Conservation (phyloP, 768 basidiomycete species). For the Tephrocybe sp. region DNA sequence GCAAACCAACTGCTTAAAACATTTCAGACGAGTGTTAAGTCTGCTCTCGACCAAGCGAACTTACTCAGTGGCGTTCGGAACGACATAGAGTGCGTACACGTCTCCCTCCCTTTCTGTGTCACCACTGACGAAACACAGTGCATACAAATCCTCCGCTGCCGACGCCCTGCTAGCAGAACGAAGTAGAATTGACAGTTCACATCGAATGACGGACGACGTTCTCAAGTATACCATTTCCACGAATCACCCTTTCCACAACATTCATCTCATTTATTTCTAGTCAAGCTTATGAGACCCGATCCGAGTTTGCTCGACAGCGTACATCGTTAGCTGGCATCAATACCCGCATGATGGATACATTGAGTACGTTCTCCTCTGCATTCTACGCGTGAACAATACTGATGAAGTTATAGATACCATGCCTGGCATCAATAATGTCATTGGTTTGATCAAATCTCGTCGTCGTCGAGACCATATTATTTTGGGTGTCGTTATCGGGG, state of each 20-base stretch:
- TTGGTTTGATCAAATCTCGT: slow-evolving; percentile 91
- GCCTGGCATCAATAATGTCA: slow-evolving; percentile 91
- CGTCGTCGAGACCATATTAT: slow-evolving; percentile 89
- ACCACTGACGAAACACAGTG: slow-evolving; percentile 41
- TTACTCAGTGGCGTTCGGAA: slow-evolving; percentile 89
- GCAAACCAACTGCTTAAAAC: background rate
- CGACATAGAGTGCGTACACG: slow-evolving; percentile 81
- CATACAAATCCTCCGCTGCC: slow-evolving; percentile 86
- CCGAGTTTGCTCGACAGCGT: slow-evolving; percentile 87
- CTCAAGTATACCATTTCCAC: slow-evolving; percentile 59
- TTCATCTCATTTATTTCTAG: slow-evolving; percentile 38
- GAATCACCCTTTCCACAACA: slow-evolving; percentile 2
- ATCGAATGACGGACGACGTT: slow-evolving; percentile 92
- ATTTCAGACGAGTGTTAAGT: slow-evolving; percentile 70
- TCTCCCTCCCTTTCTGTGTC: background rate
- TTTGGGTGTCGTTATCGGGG: slow-evolving; percentile 84
- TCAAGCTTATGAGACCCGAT: slow-evolving; percentile 96
- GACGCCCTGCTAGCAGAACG: slow-evolving; percentile 89
- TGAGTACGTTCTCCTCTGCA: slow-evolving; percentile 59
- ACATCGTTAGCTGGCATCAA: slow-evolving; percentile 76
- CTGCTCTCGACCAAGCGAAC: slow-evolving; percentile 84
- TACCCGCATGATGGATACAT: slow-evolving; percentile 77
- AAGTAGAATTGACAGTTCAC: slow-evolving; percentile 86
- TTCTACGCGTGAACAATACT: background rate
- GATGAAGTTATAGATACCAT: slow-evolving; percentile 62